Evolutionary conservation across 148 eudicot genomes (phyloP).

Genomic region (Dianthus caryophyllus): DNA sequence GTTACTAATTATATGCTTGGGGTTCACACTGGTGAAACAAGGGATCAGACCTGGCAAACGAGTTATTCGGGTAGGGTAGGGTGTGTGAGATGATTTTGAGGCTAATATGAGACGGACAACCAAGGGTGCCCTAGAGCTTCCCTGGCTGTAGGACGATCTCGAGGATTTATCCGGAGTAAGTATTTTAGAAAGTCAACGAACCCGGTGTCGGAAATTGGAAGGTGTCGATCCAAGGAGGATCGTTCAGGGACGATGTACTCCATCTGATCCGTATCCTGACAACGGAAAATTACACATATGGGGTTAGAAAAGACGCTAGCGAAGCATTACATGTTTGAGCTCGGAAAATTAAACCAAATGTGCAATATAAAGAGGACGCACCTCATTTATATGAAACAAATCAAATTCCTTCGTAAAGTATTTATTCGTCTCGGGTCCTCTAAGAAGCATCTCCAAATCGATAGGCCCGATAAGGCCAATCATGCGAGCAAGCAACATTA

Average conservation of each 20-base stretch:
- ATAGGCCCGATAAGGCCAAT: constrained; percentile 84
- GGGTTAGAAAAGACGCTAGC: no score
- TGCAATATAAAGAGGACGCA: constrained; percentile 28
- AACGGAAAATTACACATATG: background rate
- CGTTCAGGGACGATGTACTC: constrained; percentile 72
- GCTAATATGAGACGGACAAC: constrained; percentile 57
- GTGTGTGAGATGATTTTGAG: background rate
- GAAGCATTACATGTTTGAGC: background rate
- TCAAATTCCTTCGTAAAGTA: constrained; percentile 80
- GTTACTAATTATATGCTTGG: background rate
- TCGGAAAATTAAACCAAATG: no score
- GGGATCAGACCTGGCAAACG: background rate
- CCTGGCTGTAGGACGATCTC: constrained; percentile 70
- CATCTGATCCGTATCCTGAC: constrained; percentile 64
- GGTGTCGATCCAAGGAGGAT: constrained; percentile 63
- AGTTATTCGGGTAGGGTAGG: no score
- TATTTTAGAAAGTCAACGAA: constrained; percentile 61
- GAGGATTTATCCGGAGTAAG: constrained; percentile 77
- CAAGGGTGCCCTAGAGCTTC: constrained; percentile 90
- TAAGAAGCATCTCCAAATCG: constrained; percentile 67
- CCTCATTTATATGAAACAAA: constrained; percentile 71
- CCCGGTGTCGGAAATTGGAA: constrained; percentile 54
- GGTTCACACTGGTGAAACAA: background rate
- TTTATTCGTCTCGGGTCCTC: constrained; percentile 82
- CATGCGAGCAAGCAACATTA: constrained; percentile 67